These are phyloP conservation scores for Trametes pubescens DNA, from an alignment of 1,284 basidiomycete genomes.

Conservation along the genomic window DNA sequence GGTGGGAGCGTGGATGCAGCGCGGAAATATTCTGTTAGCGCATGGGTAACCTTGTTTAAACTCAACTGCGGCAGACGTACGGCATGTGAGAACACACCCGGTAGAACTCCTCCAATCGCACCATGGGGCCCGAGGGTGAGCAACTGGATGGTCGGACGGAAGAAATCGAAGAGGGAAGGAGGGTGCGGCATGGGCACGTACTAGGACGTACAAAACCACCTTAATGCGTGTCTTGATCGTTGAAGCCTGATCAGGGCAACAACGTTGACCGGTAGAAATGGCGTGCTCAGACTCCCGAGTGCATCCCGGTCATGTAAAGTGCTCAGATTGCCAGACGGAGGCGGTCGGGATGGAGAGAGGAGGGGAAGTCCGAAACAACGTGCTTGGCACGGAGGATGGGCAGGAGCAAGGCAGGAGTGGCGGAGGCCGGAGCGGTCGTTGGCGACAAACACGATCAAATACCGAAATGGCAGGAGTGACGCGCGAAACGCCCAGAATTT, in stretches of 20 bases:
- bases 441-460: conserved; percentile 33
- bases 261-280: not conserved
- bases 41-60: not conserved
- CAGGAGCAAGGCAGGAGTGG: not conserved
- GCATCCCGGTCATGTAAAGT: not conserved
- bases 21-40: conserved; percentile 4
- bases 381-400: not conserved
- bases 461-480: conserved; percentile 20
- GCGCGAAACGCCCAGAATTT: conserved; percentile 21
- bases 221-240: conserved; percentile 10
- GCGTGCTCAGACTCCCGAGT: not conserved
- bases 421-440: conserved; percentile 12
- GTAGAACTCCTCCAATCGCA: conserved; percentile 17
- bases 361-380: not conserved
- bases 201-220: not conserved
- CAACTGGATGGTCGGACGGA: conserved; percentile 4
- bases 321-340: not conserved
- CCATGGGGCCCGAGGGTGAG: conserved; percentile 11
- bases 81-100: conserved; percentile 9
- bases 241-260: not conserved
- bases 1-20: conserved; percentile 1
- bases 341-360: not conserved
- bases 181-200: conserved; percentile 12
- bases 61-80: conserved; percentile 5
- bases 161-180: conserved; percentile 13